Conservation (phyloP, 495 filamentous ascomycete genomes). For the Penicillium maclennaniae region DNA sequence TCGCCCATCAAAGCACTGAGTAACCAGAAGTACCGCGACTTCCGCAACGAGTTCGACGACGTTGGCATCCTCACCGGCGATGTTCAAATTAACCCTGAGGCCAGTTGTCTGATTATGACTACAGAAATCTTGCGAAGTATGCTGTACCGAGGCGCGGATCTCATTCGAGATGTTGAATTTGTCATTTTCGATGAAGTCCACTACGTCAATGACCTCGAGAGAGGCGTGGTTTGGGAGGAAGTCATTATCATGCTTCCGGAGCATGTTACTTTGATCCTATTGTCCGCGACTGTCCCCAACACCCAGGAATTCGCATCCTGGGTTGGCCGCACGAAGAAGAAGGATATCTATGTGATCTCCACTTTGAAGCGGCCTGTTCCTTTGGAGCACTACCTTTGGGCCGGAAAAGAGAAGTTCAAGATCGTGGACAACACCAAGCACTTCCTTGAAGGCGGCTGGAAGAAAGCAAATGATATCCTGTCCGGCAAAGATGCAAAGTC, state of each 20-base stretch:
- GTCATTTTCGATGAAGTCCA: slow-evolving; percentile 99
- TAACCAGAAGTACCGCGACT: slow-evolving; percentile 98
- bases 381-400: slow-evolving; percentile 95
- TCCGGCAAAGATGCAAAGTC: slow-evolving; percentile 73
- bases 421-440: slow-evolving; percentile 90
- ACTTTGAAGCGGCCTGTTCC: slow-evolving; percentile 94
- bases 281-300: slow-evolving; percentile 96
- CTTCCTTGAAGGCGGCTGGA: slow-evolving; percentile 89
- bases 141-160: slow-evolving; percentile 93
- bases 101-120: slow-evolving; percentile 98
- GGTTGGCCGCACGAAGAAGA: slow-evolving; percentile 97
- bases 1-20: slow-evolving; percentile 98
- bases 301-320: slow-evolving; percentile 97
- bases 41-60: slow-evolving; percentile 82
- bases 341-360: slow-evolving; percentile 98
- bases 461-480: slow-evolving; percentile 80
- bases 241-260: slow-evolving; percentile 99
- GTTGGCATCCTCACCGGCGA: slow-evolving; percentile 96
- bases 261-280: slow-evolving; percentile 89
- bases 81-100: slow-evolving; percentile 97
- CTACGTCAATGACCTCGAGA: slow-evolving; percentile 96
- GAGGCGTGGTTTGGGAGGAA: slow-evolving; percentile 98
- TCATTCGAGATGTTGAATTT: slow-evolving; percentile 96
- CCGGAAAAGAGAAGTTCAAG: slow-evolving; percentile 83
- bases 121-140: slow-evolving; percentile 97